Base-by-base conservation (phyloP, 129 eudicot species). In the Pulicaria dysenterica region DNA sequence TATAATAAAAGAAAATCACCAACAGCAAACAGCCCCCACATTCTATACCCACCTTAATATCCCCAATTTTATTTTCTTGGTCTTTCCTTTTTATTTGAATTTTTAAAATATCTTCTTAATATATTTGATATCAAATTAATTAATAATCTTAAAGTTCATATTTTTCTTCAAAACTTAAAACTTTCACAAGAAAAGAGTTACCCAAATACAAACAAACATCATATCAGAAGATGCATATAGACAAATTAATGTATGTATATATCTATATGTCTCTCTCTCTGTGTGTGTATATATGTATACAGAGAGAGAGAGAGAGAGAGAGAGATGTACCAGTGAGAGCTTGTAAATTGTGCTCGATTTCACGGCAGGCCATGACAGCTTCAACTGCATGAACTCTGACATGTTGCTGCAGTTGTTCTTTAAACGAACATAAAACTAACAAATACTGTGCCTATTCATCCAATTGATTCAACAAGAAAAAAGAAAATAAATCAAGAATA, bases 351-450 rank as follows among this genome's bases (percentile, higher is more conserved):
- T 92, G 98, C 57, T 92, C 98, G 70, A 92, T 89, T 72, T 89
- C 98, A 49, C 96, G 88, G 88, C 98, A 89, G 70, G 95, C 96
- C 96, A 87, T 85, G 80, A 92, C 98, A 69, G 98, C 98, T 84
- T 92, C 98, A 69, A 92, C 92, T 62, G 98, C 98, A 83, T 92
- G 95, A 71, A 93, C 93, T 77, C 98, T 85, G 79, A 90, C 96
- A 88, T 93, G 98, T 84, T 93, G 96, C 62, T 93, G 98, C 43
- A 93, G 91, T 63, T 89, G 95, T 61, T 93, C 98, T 82, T 83
- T 93, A 53, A 90, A 93, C 13, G 96, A 90, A 75, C 96, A 90
- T 76, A 93, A 77, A 77, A 93, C 86, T 50, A 90, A 63, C 90
- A 93, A 68, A 66, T 93, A 93, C 76, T 93, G 98, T 82, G 86